A percentile compares a stretch with the other conserved stretches of the same genome.
Evolutionary conservation across 2,329 filamentous ascomycete genomes (phyloP).

Genomic region (Pestalotiopsis sp.): DNA sequence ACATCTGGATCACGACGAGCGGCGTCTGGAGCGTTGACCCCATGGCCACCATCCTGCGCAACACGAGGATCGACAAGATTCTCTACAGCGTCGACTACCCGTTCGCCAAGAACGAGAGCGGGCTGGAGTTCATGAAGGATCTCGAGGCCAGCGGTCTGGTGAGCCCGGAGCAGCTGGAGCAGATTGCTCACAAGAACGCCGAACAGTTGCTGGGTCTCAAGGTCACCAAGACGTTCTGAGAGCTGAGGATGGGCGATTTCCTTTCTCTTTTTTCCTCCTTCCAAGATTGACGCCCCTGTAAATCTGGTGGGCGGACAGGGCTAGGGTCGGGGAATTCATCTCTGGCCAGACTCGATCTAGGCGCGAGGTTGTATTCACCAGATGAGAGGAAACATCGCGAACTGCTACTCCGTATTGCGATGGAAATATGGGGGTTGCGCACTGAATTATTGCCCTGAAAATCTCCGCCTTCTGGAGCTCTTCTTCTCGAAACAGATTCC

Average conservation of each 20-base stretch:
- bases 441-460: no score
- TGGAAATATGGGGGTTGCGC: no score
- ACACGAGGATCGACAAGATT: conserved; percentile 51
- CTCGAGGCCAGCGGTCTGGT: conserved; percentile 52
- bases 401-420: no score
- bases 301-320: no score
- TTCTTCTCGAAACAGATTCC: no score
- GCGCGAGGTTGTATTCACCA: no score
- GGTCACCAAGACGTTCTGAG: not conserved
- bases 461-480: no score
- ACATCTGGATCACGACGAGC: conserved; percentile 60
- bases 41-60: conserved; percentile 45
- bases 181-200: conserved; percentile 53
- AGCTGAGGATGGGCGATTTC: not conserved
- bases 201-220: conserved; percentile 30
- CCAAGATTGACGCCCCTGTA: not conserved
- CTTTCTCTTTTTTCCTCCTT: not conserved
- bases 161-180: conserved; percentile 47
- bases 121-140: conserved; percentile 48
- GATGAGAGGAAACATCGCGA: no score
- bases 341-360: no score
- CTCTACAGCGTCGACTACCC: conserved; percentile 63
- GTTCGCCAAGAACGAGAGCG: conserved; percentile 52
- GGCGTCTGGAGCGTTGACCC: conserved; percentile 54
- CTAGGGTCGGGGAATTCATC: no score